phyloP scores from a whole-genome alignment of 1,284 basidiomycete species.

The Austroboletus novae-zelandiae region DNA sequence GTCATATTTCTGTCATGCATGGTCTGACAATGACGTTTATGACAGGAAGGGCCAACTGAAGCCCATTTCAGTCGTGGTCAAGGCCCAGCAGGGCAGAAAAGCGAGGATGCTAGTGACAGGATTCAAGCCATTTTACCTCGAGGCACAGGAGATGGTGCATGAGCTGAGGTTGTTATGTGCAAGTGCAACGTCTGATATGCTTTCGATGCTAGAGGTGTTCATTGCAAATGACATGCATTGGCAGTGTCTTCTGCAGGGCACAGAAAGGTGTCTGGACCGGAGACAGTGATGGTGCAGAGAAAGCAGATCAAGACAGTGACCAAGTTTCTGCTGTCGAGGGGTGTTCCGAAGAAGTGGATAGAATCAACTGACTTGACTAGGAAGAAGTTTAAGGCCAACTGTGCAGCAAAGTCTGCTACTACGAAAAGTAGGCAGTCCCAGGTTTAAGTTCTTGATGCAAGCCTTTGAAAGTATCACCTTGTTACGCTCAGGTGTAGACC shows the following conservation, averaged over 20 bases:
- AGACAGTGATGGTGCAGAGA: constrained; percentile 80
- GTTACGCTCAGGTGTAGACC: too few relatives aligned
- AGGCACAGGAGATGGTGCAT: constrained; percentile 73
- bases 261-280: constrained; percentile 54
- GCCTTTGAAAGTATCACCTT: too few relatives aligned
- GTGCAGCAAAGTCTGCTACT: too few relatives aligned
- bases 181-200: constrained; percentile 67
- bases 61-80: constrained; percentile 66
- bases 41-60: constrained; percentile 73
- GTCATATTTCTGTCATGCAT: constrained; percentile 16
- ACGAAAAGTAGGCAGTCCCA: too few relatives aligned
- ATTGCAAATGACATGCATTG: background rate
- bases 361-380: constrained; percentile 35
- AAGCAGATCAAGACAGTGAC: constrained; percentile 68
- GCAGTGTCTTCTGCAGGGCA: constrained; percentile 51
- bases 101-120: constrained; percentile 74
- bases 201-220: constrained; percentile 5
- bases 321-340: constrained; percentile 58
- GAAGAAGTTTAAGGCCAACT: constrained; percentile 9
- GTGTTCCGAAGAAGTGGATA: constrained; percentile 81
- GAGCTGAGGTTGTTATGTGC: constrained; percentile 77
- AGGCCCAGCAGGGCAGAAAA: constrained; percentile 74
- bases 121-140: constrained; percentile 72
- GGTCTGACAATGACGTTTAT: background rate
- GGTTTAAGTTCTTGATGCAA: too few relatives aligned